These are phyloP conservation scores for Botrytis paeoniae DNA, from an alignment of 2,329 filamentous ascomycete genomes.

Conservation along the genomic window DNA sequence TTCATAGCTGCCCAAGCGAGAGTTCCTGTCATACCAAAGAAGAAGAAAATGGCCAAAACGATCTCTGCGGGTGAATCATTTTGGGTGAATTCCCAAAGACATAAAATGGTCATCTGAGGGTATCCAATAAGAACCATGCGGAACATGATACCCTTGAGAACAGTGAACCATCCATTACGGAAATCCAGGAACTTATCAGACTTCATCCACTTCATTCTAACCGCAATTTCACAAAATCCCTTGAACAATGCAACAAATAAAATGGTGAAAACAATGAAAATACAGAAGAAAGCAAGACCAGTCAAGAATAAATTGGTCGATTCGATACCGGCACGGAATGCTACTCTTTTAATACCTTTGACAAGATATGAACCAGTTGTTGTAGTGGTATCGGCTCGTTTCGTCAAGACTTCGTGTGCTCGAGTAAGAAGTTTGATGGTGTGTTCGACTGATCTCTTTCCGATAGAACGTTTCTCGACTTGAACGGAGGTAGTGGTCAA, in stretches of 20 bases:
- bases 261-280: constrained; percentile 75
- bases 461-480: constrained; percentile 57
- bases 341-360: constrained; percentile 83
- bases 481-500: constrained; percentile 76
- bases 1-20: constrained; percentile 86
- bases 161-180: constrained; percentile 88
- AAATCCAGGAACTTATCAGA: constrained; percentile 87
- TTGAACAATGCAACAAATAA: constrained; percentile 77
- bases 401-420: constrained; percentile 41
- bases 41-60: constrained; percentile 83
- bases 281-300: constrained; percentile 80
- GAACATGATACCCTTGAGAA: constrained; percentile 92
- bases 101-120: constrained; percentile 85
- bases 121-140: constrained; percentile 86
- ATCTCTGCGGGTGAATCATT: constrained; percentile 83
- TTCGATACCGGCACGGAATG: constrained; percentile 82
- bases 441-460: constrained; percentile 49
- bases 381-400: constrained; percentile 54
- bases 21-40: constrained; percentile 74
- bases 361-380: constrained; percentile 59
- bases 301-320: constrained; percentile 92
- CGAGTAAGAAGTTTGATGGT: constrained; percentile 36
- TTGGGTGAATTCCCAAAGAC: constrained; percentile 88
- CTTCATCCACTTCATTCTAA: constrained; percentile 75
- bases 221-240: constrained; percentile 70